A percentile compares a stretch with the other conserved stretches of the same genome.
Evolutionary conservation across 78 protist genomes (phyloP).

Genomic region (Tieghemostelium lacteum): DNA sequence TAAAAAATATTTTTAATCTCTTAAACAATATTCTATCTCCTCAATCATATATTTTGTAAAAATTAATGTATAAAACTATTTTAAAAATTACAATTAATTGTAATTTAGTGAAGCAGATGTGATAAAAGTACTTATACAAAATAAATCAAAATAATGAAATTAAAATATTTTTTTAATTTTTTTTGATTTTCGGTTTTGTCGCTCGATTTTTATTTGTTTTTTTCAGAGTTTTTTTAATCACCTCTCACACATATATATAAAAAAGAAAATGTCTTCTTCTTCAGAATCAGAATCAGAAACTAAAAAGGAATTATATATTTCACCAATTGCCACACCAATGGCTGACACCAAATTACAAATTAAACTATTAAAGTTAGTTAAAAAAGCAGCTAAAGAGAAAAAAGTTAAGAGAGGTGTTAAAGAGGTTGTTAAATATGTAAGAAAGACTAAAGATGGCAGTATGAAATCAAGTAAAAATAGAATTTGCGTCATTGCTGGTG

Average conservation of each 20-base stretch:
- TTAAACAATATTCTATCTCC: no score
- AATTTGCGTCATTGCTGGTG: slow-evolving; percentile 95
- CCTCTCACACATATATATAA: background rate
- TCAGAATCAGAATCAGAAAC: slow-evolving; percentile 49
- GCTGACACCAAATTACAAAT: slow-evolving; percentile 90
- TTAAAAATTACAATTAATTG: no score
- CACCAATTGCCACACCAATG: slow-evolving; percentile 93
- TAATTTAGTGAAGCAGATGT: no score
- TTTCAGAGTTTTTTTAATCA: background rate
- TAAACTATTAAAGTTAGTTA: slow-evolving; percentile 89
- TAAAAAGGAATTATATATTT: slow-evolving; percentile 25
- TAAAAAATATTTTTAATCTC: no score
- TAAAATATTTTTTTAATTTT: no score
- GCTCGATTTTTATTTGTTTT: slow-evolving; percentile 27
- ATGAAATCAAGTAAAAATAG: slow-evolving; percentile 44
- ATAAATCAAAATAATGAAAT: no score
- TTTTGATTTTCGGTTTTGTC: no score
- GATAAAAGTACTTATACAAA: no score
- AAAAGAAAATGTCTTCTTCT: slow-evolving; percentile 8
- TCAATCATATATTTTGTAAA: no score
- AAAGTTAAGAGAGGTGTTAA: slow-evolving; percentile 92
- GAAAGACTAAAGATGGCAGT: slow-evolving; percentile 59
- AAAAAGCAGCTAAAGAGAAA: slow-evolving; percentile 88
- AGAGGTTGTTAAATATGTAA: slow-evolving; percentile 95
- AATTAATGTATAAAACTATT: no score